These are phyloP conservation scores for Metschnikowia amazonensis DNA, from an alignment of 805 yeast genomes.

Conservation along the genomic window DNA sequence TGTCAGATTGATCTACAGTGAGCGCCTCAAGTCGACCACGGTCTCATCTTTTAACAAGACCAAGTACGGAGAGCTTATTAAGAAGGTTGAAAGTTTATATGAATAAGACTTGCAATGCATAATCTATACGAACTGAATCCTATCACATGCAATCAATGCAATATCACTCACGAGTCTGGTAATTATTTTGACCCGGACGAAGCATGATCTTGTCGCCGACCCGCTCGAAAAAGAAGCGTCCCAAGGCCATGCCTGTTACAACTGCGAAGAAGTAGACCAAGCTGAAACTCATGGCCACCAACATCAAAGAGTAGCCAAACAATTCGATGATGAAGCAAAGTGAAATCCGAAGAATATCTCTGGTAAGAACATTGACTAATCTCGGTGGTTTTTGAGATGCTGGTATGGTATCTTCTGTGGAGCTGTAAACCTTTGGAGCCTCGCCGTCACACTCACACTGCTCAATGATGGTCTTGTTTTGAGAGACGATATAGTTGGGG, in stretches of 20 bases:
- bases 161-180: conserved; percentile 7
- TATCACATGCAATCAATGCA: not conserved
- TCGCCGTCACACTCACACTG: conserved; percentile 20
- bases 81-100: conserved; percentile 21
- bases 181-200: conserved; percentile 26
- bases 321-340: conserved; percentile 60
- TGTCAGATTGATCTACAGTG: conserved; percentile 50
- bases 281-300: conserved; percentile 72
- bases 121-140: not conserved
- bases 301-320: conserved; percentile 70
- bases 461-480: conserved; percentile 16
- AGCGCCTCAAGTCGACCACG: conserved; percentile 36
- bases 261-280: conserved; percentile 70
- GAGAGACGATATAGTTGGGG: conserved; percentile 23
- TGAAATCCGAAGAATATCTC: conserved; percentile 55
- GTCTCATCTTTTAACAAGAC: conserved; percentile 37
- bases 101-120: not conserved
- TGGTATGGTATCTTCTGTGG: conserved; percentile 7
- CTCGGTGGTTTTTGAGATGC: conserved; percentile 6
- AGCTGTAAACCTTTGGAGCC: conserved; percentile 5
- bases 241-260: conserved; percentile 63
- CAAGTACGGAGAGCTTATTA: conserved; percentile 36
- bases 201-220: conserved; percentile 39
- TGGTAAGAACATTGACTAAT: conserved; percentile 21
- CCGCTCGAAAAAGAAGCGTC: conserved; percentile 67